A percentile compares a stretch with the other conserved stretches of the same genome.
Conservation (phyloP, 179 eudicot species). For the Patellifolia procumbens region DNA sequence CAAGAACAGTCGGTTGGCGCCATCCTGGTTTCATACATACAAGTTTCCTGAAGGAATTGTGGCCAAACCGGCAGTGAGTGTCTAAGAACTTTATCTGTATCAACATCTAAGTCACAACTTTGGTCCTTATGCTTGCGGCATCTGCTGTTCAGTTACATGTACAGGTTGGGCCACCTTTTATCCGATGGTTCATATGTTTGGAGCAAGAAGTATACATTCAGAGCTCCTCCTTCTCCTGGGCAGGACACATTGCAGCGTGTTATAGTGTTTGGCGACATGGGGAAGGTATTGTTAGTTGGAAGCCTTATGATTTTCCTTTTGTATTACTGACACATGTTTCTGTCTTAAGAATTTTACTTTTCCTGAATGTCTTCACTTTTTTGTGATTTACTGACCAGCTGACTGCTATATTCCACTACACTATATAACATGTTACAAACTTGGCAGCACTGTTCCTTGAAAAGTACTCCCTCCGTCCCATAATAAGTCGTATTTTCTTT, state of each 20-base stretch:
- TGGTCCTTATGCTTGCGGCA: slow-evolving; percentile 4
- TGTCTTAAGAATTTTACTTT: neutral
- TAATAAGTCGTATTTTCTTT: neutral
- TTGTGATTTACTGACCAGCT: neutral
- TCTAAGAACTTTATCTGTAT: slow-evolving; percentile 4
- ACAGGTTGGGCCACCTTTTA: slow-evolving; percentile 64
- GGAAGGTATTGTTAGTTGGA: slow-evolving; percentile 51
- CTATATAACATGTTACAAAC: too few species aligned
- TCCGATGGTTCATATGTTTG: slow-evolving; percentile 58
- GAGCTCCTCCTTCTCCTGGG: slow-evolving; percentile 82
- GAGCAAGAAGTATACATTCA: slow-evolving; percentile 67
- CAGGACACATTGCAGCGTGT: slow-evolving; percentile 76
- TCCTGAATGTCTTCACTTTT: neutral
- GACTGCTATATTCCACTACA: neutral
- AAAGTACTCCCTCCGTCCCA: neutral
- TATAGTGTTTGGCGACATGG: slow-evolving; percentile 87
- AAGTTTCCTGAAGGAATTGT: slow-evolving; percentile 71
- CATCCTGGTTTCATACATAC: slow-evolving; percentile 87
- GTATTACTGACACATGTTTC: neutral
- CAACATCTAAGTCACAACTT: neutral
- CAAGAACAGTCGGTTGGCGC: slow-evolving; percentile 88
- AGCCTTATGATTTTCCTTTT: neutral
- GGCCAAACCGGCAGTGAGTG: slow-evolving; percentile 63
- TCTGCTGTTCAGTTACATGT: slow-evolving; percentile 50
- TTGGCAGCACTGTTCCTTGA: neutral